Base-by-base conservation (phyloP, 176 grass and related monocot genomes). In the Cocos nucifera region DNA sequence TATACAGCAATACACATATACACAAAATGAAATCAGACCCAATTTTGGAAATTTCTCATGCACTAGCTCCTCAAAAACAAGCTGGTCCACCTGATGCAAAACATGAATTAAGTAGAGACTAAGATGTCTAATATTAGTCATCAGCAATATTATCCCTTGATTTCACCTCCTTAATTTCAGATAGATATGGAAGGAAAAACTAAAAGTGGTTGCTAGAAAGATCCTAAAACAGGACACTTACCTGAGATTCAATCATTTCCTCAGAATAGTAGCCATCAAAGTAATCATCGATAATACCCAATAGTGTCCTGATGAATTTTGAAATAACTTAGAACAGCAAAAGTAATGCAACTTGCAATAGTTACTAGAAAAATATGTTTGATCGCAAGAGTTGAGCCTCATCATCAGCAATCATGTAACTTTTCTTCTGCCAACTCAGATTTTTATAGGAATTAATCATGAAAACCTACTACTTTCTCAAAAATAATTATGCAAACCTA, bases 231-330 rank as follows among this genome's bases (percentile, higher is more conserved):
- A 70, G 63, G 57, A 80, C 57, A 48, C 76, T 57, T 76, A 88
- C 93, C 87, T 98, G 93, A 35, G 84, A 92, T 92, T 98, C 93
- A 75, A 92, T 98, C 87, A 98, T 98, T 83, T 98, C 81, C 70
- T 98, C 93, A 22, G 87, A 85, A 81, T 98, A 98, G 51, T 92
- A 98, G 69, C 93, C 87, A 73, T 98, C 76, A 83, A 98, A 92
- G 69, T 92, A 98, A 16, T 92, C 93, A 69, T 98, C 93, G 73
- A 98, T 83, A 50, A 98, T 79, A 50, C 93, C 87, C 35, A 92
- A 75, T 67, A 92, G 69, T 70, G 84, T 78, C 87, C 93, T 98
- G 69, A 77, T 23, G 72, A 51, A 77, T 49, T 65, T 59, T 51
- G 20, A 53, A 51, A 61, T 55, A 29, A 54, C 18, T 54, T 7